phyloP scores from a whole-genome alignment of 257 asterid genomes.

The Oldenlandia corymbosa region DNA sequence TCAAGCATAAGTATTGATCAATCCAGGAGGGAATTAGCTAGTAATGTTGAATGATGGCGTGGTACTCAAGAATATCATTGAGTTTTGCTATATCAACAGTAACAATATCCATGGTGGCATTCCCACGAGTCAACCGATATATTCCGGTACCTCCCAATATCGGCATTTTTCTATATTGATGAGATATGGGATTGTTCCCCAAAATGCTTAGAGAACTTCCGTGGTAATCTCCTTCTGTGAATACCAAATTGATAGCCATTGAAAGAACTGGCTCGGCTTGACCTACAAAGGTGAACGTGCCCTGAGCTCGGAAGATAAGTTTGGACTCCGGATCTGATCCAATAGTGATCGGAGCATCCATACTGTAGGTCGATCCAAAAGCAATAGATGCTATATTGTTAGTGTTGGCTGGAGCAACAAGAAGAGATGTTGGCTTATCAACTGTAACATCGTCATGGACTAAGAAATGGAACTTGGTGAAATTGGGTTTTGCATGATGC shows the following conservation, averaged over 20 bases:
- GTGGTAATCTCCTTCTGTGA: background rate
- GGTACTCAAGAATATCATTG: background rate
- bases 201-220: background rate
- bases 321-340: background rate
- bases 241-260: background rate
- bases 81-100: background rate
- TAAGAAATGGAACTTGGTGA: background rate
- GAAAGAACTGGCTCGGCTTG: background rate
- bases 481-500: background rate
- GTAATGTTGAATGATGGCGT: background rate
- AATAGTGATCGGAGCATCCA: background rate
- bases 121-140: background rate
- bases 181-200: background rate
- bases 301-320: slow-evolving; percentile 4
- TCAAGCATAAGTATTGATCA: no score
- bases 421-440: background rate
- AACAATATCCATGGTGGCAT: slow-evolving; percentile 2
- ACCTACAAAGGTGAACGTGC: background rate
- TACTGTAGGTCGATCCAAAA: background rate
- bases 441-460: slow-evolving; percentile 2
- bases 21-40: no score
- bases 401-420: background rate
- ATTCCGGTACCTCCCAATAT: background rate
- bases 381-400: background rate
- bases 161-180: background rate